A percentile compares a stretch with the other conserved stretches of the same genome.
Conservation (phyloP, 139 green algal genomes). For the Tetradesmus lagerheimii region DNA sequence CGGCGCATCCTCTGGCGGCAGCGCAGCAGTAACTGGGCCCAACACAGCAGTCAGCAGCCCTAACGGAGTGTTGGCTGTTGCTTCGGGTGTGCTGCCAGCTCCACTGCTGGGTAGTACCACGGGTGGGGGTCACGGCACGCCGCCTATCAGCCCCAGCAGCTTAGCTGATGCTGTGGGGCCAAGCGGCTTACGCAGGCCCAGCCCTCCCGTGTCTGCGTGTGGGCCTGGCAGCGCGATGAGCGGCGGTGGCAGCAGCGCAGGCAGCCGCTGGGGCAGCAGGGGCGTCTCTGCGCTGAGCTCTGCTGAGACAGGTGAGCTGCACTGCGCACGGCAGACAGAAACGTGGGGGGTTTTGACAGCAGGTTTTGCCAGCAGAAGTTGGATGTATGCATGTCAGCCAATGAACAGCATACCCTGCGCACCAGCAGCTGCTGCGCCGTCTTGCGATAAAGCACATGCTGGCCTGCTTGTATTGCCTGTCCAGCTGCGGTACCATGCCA, state of each 20-base stretch:
- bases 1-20: conserved; percentile 1
- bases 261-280: not conserved
- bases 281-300: not conserved
- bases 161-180: not conserved
- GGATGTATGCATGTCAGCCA: not conserved
- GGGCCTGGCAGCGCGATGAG: not conserved
- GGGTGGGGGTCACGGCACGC: not conserved
- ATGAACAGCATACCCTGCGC: not conserved
- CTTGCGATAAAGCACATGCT: too few species aligned
- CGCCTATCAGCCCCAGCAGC: conserved; percentile 25
- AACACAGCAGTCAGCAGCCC: not conserved
- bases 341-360: too few species aligned
- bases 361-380: too few species aligned
- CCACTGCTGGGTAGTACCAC: not conserved
- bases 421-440: too few species aligned
- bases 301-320: not conserved
- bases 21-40: not conserved
- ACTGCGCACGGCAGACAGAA: not conserved
- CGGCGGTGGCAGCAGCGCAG: not conserved
- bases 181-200: not conserved
- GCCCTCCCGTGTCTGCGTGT: not conserved
- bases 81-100: not conserved
- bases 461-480: too few species aligned
- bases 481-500: too few species aligned
- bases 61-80: not conserved